A percentile compares a stretch with the other conserved stretches of the same genome.
These are phyloP conservation scores for Arthrobotrys sphaeroides DNA, from an alignment of 2,329 filamentous ascomycete species.

Conservation along the genomic window DNA sequence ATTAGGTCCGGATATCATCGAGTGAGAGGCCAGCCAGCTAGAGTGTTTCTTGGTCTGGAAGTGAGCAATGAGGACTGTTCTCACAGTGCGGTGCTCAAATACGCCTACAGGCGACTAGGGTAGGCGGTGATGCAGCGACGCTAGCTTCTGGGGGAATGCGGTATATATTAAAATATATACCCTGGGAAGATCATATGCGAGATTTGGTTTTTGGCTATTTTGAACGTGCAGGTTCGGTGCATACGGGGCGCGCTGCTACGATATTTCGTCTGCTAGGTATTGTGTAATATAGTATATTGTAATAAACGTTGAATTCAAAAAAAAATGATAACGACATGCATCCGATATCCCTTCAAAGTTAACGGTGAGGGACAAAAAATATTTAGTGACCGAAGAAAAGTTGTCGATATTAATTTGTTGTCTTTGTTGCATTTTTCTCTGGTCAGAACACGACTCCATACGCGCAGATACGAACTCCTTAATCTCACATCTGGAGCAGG, in stretches of 20 bases:
- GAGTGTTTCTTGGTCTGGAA: too few relatives aligned
- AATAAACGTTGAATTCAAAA: background rate
- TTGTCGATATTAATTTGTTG: too few relatives aligned
- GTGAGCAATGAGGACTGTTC: background rate
- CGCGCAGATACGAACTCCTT: background rate
- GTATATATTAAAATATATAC: slow-evolving; percentile 45
- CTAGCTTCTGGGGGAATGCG: slow-evolving; percentile 23
- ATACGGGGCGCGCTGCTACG: background rate
- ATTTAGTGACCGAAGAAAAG: too few relatives aligned
- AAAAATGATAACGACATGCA: background rate
- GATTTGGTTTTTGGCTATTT: slow-evolving; percentile 49
- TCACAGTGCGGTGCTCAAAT: slow-evolving; percentile 1
- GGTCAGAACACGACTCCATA: background rate
- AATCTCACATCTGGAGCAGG: background rate
- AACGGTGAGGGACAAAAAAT: background rate
- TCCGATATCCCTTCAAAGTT: background rate
- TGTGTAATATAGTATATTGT: slow-evolving; percentile 23
- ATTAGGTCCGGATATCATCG: background rate
- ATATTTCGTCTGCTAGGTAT: background rate
- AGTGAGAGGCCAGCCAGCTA: too few relatives aligned
- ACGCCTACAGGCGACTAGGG: background rate
- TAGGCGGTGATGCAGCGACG: background rate
- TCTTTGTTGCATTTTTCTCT: background rate
- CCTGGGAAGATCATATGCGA: slow-evolving; percentile 38
- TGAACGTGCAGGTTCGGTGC: slow-evolving; percentile 4